Conservation (phyloP, 83 land plant genomes). For the Diphasiastrum complanatum region DNA sequence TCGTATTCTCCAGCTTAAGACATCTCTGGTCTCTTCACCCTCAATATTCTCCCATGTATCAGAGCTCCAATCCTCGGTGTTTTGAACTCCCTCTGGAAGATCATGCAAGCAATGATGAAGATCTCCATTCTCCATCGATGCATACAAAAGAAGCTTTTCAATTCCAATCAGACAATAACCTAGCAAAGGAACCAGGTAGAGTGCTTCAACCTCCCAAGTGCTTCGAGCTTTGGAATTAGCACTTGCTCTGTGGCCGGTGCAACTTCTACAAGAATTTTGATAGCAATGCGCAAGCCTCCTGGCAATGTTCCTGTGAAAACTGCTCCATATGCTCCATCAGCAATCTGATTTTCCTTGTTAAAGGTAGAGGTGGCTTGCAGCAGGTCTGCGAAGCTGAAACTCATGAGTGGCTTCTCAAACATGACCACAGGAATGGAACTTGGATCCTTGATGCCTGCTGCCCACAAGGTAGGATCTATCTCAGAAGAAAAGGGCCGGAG, state of each 20-base stretch:
- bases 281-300: conserved; percentile 68
- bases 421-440: conserved; percentile 67
- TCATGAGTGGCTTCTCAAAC: conserved; percentile 91
- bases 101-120: conserved; percentile 69
- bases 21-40: conserved; percentile 15
- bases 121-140: conserved; percentile 72
- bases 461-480: conserved; percentile 78
- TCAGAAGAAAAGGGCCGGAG: conserved; percentile 66
- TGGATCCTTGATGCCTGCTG: conserved; percentile 58
- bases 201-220: conserved; percentile 65
- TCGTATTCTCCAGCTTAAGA: conserved; percentile 43
- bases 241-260: conserved; percentile 46
- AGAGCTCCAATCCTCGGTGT: conserved; percentile 61
- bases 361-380: conserved; percentile 64
- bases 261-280: conserved; percentile 64
- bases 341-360: conserved; percentile 53
- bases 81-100: conserved; percentile 50
- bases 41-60: conserved; percentile 70
- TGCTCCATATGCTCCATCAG: conserved; percentile 79
- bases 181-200: conserved; percentile 67
- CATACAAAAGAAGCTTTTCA: conserved; percentile 67
- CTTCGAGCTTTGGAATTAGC: conserved; percentile 55
- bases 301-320: conserved; percentile 66
- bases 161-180: conserved; percentile 81
- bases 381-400: conserved; percentile 75